Conservation (phyloP, 192 early-diverging fungal genomes). For the Backusella tuberculispora region DNA sequence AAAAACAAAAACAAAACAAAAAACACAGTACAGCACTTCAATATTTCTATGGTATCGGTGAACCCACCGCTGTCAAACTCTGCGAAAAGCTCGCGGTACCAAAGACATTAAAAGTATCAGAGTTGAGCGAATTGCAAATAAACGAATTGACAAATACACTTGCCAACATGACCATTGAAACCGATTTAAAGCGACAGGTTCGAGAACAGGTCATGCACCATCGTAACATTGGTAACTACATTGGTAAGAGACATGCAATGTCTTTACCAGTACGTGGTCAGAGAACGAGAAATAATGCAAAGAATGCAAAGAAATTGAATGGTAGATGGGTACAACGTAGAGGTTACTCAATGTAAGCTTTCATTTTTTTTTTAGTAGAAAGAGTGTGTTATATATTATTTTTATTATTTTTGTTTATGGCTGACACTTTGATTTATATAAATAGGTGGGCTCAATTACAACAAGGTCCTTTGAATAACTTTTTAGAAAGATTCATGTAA, state of each 20-base stretch:
- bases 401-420: constrained; percentile 9
- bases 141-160: constrained; percentile 85
- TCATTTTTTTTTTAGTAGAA: neutral
- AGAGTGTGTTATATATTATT: neutral
- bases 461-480: constrained; percentile 40
- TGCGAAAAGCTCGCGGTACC: constrained; percentile 87
- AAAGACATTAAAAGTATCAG: constrained; percentile 81
- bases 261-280: constrained; percentile 90
- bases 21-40: constrained; percentile 67
- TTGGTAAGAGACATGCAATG: constrained; percentile 85
- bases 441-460: constrained; percentile 35
- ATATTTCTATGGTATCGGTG: constrained; percentile 93
- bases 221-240: constrained; percentile 73
- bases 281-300: constrained; percentile 83
- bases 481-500: constrained; percentile 35
- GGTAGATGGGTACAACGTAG: constrained; percentile 55
- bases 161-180: constrained; percentile 87
- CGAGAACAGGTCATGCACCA: constrained; percentile 74
- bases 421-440: neutral
- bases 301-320: constrained; percentile 88
- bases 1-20: constrained; percentile 18
- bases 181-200: constrained; percentile 73
- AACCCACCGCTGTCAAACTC: constrained; percentile 68
- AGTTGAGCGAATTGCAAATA: constrained; percentile 87
- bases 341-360: constrained; percentile 40